Evolutionary conservation across 345 rosid genomes (phyloP).

Genomic region (Salix caprea): DNA sequence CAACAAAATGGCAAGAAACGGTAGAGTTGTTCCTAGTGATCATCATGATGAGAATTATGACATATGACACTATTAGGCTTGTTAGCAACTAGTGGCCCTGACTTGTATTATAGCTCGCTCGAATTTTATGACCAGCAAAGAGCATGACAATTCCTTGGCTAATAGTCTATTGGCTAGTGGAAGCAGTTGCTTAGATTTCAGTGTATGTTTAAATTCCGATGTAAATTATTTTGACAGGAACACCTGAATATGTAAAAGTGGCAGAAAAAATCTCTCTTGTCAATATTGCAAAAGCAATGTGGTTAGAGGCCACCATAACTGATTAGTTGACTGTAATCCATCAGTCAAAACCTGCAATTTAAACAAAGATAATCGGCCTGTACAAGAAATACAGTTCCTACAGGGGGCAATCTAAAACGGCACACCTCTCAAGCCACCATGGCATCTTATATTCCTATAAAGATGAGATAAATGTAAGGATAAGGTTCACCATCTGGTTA

Average conservation of each 20-base stretch:
- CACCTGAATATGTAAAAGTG: constrained; percentile 10
- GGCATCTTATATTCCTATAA: constrained; percentile 28
- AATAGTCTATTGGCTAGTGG: background rate
- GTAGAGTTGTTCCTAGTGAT: constrained; percentile 12
- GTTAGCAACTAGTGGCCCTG: background rate
- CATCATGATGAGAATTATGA: constrained; percentile 9
- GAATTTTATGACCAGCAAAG: constrained; percentile 9
- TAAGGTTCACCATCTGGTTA: constrained; percentile 64
- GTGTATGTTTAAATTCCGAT: constrained; percentile 22
- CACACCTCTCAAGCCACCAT: background rate
- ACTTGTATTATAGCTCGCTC: background rate
- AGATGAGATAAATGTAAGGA: constrained; percentile 53
- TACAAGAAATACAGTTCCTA: constrained; percentile 1
- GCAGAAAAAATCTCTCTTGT: background rate
- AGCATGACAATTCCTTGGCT: background rate
- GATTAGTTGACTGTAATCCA: background rate
- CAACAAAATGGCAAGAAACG: constrained; percentile 24
- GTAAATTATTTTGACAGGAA: constrained; percentile 8
- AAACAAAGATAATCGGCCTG: constrained; percentile 11
- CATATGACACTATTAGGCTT: constrained; percentile 12
- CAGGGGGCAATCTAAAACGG: background rate
- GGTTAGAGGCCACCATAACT: background rate
- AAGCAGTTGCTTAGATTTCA: constrained; percentile 6
- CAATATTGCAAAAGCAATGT: background rate
- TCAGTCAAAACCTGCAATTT: constrained; percentile 25